Conservation (phyloP, 192 early-diverging fungal genomes). For the Cetraspora pellucida region DNA sequence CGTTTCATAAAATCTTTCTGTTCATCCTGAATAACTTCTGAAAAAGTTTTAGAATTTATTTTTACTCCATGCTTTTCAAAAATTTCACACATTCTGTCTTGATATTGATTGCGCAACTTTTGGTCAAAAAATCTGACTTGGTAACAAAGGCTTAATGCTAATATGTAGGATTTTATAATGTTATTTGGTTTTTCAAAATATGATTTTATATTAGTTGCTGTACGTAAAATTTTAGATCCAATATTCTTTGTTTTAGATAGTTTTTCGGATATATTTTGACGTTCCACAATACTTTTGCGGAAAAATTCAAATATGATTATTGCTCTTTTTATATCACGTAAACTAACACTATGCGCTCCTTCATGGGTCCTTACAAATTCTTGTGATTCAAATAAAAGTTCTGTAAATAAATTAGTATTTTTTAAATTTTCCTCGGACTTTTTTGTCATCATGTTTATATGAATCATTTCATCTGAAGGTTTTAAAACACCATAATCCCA, state of each 20-base stretch:
- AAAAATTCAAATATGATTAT: constrained; percentile 11
- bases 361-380: constrained; percentile 23
- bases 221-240: too few species aligned
- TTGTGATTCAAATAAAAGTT: constrained; percentile 33
- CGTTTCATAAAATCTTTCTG: constrained; percentile 24
- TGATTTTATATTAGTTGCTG: too few species aligned
- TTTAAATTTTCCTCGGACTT: not conserved
- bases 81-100: constrained; percentile 11
- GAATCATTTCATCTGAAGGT: constrained; percentile 4
- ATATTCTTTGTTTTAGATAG: not conserved
- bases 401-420: not conserved
- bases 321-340: constrained; percentile 30
- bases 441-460: not conserved
- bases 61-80: not conserved
- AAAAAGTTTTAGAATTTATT: not conserved
- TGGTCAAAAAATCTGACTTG: constrained; percentile 18
- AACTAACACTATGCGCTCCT: constrained; percentile 23
- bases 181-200: not conserved
- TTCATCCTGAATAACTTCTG: constrained; percentile 7
- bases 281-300: constrained; percentile 8
- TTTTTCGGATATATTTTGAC: not conserved
- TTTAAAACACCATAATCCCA: constrained; percentile 34
- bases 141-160: not conserved
- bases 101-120: constrained; percentile 1
- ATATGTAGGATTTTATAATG: not conserved